Conservation (phyloP, 306 rosid species). For the Trichosanthes truncata region DNA sequence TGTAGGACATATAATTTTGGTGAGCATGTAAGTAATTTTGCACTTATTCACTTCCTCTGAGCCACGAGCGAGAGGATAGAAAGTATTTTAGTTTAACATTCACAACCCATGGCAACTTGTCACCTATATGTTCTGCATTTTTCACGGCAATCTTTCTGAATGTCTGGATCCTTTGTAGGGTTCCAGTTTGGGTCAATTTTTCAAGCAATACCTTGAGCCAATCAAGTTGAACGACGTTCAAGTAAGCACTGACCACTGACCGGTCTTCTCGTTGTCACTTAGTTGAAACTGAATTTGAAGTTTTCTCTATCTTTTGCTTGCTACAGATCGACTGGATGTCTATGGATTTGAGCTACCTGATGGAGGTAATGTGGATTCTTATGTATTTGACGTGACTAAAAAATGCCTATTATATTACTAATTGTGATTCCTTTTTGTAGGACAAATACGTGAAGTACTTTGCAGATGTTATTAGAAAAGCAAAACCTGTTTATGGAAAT, state of each 20-base stretch:
- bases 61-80: not conserved
- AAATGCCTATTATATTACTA: conserved; percentile 12
- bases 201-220: conserved; percentile 80
- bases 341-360: conserved; percentile 78
- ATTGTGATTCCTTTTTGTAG: conserved; percentile 30
- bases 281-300: conserved; percentile 19
- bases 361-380: conserved; percentile 46
- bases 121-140: not conserved
- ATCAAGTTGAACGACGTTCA: conserved; percentile 76
- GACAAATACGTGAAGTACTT: conserved; percentile 53
- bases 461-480: conserved; percentile 47
- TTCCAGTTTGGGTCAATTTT: conserved; percentile 92
- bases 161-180: conserved; percentile 42
- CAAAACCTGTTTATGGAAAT: conserved; percentile 58
- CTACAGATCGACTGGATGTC: conserved; percentile 78
- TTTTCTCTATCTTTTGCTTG: conserved; percentile 20
- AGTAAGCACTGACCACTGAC: conserved; percentile 26
- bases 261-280: not conserved
- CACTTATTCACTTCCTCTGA: conserved; percentile 9
- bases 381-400: not conserved
- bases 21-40: conserved; percentile 58
- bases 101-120: not conserved
- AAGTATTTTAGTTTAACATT: not conserved
- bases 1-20: conserved; percentile 97
- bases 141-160: conserved; percentile 7